A percentile compares a stretch with the other conserved stretches of the same genome.
Evolutionary conservation across 2,329 filamentous ascomycete genomes (phyloP).

Genomic region (Trichoderma polysporum): DNA sequence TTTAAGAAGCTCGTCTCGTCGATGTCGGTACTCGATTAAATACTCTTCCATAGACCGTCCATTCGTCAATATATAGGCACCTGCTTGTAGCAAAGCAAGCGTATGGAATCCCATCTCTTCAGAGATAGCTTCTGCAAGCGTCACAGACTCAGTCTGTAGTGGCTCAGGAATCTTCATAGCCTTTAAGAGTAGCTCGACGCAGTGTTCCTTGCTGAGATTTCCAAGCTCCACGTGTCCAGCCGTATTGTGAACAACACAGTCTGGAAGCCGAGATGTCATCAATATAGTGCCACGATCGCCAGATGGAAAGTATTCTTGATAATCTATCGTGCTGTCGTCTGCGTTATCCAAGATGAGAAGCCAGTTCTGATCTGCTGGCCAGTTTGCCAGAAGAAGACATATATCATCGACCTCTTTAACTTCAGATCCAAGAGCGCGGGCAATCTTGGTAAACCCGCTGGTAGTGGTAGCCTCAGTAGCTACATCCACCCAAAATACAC

Average conservation of each 20-base stretch:
- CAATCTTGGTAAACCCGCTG: not conserved
- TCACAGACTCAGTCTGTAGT: not conserved
- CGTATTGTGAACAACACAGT: not conserved
- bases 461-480: not conserved
- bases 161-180: not conserved
- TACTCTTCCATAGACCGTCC: not conserved
- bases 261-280: conserved; percentile 8
- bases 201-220: conserved; percentile 8
- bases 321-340: conserved; percentile 34
- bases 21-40: not conserved
- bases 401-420: not conserved
- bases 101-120: conserved; percentile 15
- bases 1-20: not conserved
- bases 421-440: not conserved
- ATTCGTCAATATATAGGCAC: not conserved
- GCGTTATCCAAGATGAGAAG: conserved; percentile 47
- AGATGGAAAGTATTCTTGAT: not conserved
- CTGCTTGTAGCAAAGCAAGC: conserved; percentile 12
- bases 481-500: conserved; percentile 17
- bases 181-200: not conserved
- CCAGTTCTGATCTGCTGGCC: conserved; percentile 31
- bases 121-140: not conserved
- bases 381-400: not conserved
- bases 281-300: not conserved
- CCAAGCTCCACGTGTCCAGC: not conserved